Percentiles rank a stretch among this genome's conserved stretches.
These are phyloP conservation scores for Trichosanthes truncata DNA, from an alignment of 306 rosid genomes.

Conservation along the genomic window DNA sequence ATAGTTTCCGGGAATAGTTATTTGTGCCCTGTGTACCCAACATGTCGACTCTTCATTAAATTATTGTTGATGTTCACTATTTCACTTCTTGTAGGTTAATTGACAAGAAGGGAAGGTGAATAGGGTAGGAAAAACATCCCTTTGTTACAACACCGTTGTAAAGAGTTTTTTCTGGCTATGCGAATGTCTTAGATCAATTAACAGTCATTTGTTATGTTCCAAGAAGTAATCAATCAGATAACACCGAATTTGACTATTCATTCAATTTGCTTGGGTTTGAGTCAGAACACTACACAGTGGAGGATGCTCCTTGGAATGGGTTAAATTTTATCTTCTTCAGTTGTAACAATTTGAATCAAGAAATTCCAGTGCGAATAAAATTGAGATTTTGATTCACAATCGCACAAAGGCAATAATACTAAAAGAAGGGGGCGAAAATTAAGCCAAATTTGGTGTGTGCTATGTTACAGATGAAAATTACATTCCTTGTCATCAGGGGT, in stretches of 20 bases:
- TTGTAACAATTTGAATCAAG: not conserved
- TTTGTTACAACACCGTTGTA: not conserved
- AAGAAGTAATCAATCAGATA: not conserved
- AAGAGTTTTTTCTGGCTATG: not conserved
- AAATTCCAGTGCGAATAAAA: not conserved
- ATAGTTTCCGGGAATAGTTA: not conserved
- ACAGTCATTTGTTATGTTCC: not conserved
- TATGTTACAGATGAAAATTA: slow-evolving; percentile 5
- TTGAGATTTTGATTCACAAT: not conserved
- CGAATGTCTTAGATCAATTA: not conserved
- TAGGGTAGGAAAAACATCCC: no score
- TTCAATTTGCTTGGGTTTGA: not conserved
- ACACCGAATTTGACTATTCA: not conserved
- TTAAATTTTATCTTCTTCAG: not conserved
- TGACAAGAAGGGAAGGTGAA: no score
- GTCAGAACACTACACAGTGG: not conserved
- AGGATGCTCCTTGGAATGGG: not conserved
- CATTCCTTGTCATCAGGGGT: not conserved
- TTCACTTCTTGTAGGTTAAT: not conserved
- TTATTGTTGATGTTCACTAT: not conserved
- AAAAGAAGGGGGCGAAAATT: not conserved
- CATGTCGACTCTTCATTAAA: not conserved
- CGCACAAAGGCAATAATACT: not conserved
- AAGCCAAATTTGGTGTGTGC: not conserved
- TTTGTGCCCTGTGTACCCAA: not conserved